A percentile compares a stretch with the other conserved stretches of the same genome.
Conservation (phyloP, 2,329 filamentous ascomycete species). For the Beauveria caledonica region DNA sequence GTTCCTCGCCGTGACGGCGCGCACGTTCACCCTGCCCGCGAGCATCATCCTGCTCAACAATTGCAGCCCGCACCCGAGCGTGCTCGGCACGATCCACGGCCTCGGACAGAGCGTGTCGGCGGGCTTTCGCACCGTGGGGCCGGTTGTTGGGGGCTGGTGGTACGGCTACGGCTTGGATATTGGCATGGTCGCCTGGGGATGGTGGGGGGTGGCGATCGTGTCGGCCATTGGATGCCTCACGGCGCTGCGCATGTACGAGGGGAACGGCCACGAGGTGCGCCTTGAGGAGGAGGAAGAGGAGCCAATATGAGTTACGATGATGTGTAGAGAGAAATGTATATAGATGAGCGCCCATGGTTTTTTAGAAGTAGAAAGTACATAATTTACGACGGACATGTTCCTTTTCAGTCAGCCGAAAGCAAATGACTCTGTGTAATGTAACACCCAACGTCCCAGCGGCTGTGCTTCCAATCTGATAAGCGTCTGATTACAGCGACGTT, state of each 20-base stretch:
- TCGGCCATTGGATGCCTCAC: slow-evolving; percentile 49
- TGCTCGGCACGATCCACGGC: slow-evolving; percentile 50
- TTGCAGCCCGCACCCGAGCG: slow-evolving; percentile 49
- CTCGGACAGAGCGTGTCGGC: slow-evolving; percentile 43
- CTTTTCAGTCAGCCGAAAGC: not conserved
- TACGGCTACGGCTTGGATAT: slow-evolving; percentile 37
- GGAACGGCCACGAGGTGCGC: slow-evolving; percentile 52
- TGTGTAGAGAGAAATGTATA: not conserved
- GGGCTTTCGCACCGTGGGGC: slow-evolving; percentile 41
- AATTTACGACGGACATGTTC: not conserved
- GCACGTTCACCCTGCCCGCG: slow-evolving; percentile 58
- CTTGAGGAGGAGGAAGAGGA: slow-evolving; percentile 38
- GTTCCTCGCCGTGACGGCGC: slow-evolving; percentile 60
- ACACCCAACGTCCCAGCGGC: not conserved
- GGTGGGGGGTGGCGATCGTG: slow-evolving; percentile 41
- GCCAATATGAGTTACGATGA: not conserved
- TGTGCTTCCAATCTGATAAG: not conserved
- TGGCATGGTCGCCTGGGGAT: slow-evolving; percentile 38
- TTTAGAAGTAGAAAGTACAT: not conserved
- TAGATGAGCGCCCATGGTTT: not conserved
- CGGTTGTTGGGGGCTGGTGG: slow-evolving; percentile 41
- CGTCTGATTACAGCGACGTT: not conserved
- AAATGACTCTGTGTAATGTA: not conserved
- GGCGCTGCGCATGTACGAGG: slow-evolving; percentile 56
- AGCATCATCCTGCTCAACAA: slow-evolving; percentile 55